Conservation (phyloP, 139 green algal genomes). For the Chlamydomonas urium region DNA sequence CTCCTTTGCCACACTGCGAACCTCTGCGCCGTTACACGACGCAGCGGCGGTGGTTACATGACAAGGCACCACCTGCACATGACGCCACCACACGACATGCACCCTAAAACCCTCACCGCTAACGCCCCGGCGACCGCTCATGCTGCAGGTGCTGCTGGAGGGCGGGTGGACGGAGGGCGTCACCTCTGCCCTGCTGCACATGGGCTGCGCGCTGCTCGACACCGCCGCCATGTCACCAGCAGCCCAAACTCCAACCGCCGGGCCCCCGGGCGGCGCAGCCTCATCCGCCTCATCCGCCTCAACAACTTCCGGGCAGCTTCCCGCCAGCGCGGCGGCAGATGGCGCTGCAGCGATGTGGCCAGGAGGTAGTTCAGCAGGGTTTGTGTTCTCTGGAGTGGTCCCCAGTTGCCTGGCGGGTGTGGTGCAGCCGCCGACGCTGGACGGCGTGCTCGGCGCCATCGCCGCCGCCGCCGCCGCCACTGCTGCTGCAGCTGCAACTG, state of each 20-base stretch:
- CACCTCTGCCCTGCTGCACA: conserved; percentile 32
- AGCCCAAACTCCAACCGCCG: too few species aligned
- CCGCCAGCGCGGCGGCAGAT: not conserved
- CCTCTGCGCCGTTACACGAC: too few species aligned
- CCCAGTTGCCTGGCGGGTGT: conserved; percentile 23
- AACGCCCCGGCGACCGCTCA: too few species aligned
- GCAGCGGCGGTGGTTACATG: too few species aligned
- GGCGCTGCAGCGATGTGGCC: not conserved
- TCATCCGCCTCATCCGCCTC: not conserved
- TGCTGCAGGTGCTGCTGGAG: conserved; percentile 42
- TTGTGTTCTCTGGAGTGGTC: not conserved
- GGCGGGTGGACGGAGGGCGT: conserved; percentile 59
- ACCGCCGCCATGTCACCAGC: not conserved
- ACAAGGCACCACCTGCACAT: too few species aligned
- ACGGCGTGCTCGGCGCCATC: conserved; percentile 54
- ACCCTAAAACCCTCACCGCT: not conserved
- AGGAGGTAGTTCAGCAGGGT: too few species aligned
- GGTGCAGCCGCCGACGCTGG: conserved; percentile 42
- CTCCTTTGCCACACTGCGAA: too few species aligned
- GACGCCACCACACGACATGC: too few species aligned
- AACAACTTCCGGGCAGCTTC: not conserved
- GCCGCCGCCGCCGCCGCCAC: conserved; percentile 21
- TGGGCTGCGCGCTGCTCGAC: conserved; percentile 52
- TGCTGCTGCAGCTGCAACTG: not conserved
- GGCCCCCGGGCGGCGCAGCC: too few species aligned